phyloP scores from a whole-genome alignment of 1,284 basidiomycete species.

The Ceratobasidium sp. region DNA sequence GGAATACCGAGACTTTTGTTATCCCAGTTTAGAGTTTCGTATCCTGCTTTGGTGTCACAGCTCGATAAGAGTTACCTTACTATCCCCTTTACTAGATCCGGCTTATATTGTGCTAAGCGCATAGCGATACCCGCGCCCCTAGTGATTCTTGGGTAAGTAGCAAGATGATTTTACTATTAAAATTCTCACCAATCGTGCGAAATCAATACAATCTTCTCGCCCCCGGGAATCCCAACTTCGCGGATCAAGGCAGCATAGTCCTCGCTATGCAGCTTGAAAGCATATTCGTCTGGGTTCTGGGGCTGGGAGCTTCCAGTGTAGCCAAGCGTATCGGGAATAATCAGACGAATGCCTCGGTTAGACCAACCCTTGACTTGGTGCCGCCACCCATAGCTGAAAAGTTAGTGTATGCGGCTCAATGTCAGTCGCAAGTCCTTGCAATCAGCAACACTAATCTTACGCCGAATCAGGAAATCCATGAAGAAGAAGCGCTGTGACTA shows the following conservation, averaged over 20 bases:
- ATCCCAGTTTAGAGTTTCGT: not conserved
- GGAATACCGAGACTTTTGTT: constrained; percentile 28
- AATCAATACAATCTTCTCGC: constrained; percentile 37
- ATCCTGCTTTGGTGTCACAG: not conserved
- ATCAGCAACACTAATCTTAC: not conserved
- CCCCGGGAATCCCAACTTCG: constrained; percentile 18
- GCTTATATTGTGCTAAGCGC: constrained; percentile 34
- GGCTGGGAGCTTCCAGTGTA: constrained; percentile 41
- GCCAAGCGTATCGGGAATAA: constrained; percentile 37
- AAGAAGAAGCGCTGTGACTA: constrained; percentile 30
- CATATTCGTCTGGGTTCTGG: constrained; percentile 30
- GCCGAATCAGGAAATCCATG: constrained; percentile 44
- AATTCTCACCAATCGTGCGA: constrained; percentile 34
- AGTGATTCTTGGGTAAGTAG: not conserved
- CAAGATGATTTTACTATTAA: not conserved
- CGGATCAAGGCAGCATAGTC: constrained; percentile 25
- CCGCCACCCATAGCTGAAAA: constrained; percentile 32
- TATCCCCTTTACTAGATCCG: constrained; percentile 30
- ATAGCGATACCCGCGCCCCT: constrained; percentile 32
- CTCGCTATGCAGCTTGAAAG: constrained; percentile 27
- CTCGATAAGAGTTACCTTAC: constrained; percentile 16
- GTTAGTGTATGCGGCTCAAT: too few species aligned
- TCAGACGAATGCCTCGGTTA: constrained; percentile 39
- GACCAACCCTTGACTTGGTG: constrained; percentile 46
- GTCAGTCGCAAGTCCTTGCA: not conserved